A percentile compares a stretch with the other conserved stretches of the same genome.
These are phyloP conservation scores for Magnusiomyces clavatus DNA, from an alignment of 1,139 yeast genomes.

Conservation along the genomic window DNA sequence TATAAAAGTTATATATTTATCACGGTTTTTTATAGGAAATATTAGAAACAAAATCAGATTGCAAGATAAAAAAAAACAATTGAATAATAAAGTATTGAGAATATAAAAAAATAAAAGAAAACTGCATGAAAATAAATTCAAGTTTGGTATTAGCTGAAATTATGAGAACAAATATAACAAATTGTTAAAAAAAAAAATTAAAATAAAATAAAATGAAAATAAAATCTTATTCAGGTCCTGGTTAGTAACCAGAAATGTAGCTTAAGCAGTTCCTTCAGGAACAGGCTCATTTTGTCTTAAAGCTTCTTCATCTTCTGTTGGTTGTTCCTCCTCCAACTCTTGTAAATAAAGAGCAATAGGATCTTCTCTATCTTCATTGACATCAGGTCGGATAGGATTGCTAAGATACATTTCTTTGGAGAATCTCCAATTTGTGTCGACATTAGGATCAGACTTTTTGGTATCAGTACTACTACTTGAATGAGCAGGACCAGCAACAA, in stretches of 20 bases:
- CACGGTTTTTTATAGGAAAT: not conserved
- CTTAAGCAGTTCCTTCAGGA: conserved; percentile 9
- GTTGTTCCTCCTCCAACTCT: conserved; percentile 8
- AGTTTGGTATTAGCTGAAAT: not conserved
- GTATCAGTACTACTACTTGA: conserved; percentile 16
- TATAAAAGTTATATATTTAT: too few relatives aligned
- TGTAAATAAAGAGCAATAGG: conserved; percentile 8
- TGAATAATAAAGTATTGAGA: not conserved
- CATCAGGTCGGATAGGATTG: conserved; percentile 23
- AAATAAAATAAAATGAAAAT: not conserved
- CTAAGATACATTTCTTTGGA: conserved; percentile 21
- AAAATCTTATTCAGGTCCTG: too few relatives aligned
- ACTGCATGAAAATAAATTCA: not conserved
- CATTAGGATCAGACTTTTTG: conserved; percentile 19
- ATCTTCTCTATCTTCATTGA: conserved; percentile 8
- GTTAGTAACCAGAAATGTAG: too few relatives aligned
- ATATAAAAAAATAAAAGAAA: not conserved
- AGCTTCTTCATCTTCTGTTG: conserved; percentile 10
- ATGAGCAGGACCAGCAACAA: conserved; percentile 21
- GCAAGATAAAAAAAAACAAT: not conserved
- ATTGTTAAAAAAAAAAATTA: not conserved
- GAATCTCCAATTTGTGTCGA: conserved; percentile 27
- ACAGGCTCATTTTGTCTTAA: not conserved
- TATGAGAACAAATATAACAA: not conserved
- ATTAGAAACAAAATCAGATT: not conserved